Conservation (phyloP, 2,329 filamentous ascomycete genomes). For the Helminthosporium solani region DNA sequence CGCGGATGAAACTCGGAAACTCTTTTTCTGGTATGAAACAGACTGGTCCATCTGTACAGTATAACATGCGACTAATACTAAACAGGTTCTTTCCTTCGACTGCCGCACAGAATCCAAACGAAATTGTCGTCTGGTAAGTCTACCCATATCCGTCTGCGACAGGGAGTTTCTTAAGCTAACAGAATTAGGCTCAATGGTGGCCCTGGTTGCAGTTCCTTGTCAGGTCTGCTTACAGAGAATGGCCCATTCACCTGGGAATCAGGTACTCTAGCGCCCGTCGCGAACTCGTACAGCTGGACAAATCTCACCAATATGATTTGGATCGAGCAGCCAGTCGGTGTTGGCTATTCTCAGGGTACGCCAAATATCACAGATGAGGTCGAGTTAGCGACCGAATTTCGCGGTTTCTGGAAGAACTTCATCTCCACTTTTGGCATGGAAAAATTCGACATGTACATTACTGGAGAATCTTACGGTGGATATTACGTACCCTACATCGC, state of each 20-base stretch:
- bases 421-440: conserved; percentile 49
- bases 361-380: conserved; percentile 51
- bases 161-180: conserved; percentile 6
- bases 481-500: conserved; percentile 60
- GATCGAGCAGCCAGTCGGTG: conserved; percentile 53
- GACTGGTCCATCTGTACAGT: neutral
- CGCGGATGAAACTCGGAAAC: conserved; percentile 52
- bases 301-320: conserved; percentile 46
- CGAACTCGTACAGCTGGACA: conserved; percentile 71
- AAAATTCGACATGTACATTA: conserved; percentile 56
- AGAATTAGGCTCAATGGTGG: conserved; percentile 38
- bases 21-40: conserved; percentile 57
- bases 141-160: neutral
- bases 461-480: conserved; percentile 59
- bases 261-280: conserved; percentile 65
- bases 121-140: conserved; percentile 60
- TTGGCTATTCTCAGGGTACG: conserved; percentile 46
- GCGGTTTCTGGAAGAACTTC: conserved; percentile 53
- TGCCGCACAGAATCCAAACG: conserved; percentile 53
- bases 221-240: conserved; percentile 74
- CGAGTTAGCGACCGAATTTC: conserved; percentile 49
- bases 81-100: conserved; percentile 62
- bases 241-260: conserved; percentile 61
- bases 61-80: neutral
- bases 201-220: conserved; percentile 55